Evolutionary conservation across 495 filamentous ascomycete species (phyloP), one percentile per base, ranked within the genome.

Genomic region (Bathelium albidoporum): DNA sequence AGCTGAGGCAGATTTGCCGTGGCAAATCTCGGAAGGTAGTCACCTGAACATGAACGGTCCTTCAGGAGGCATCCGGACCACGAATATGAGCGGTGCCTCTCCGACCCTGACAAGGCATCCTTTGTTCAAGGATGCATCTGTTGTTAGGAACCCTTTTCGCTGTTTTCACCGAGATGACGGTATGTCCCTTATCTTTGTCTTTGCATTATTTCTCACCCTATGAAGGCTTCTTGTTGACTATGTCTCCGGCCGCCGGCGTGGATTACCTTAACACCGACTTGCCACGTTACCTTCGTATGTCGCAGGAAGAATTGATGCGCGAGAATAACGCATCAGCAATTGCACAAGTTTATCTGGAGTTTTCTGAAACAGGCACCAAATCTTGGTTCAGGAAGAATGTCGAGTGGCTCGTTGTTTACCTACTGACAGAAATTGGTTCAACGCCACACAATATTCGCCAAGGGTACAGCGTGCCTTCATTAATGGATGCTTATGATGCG

Each of bases 261-360:
- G 68, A 73, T 60, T 73, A 71, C 62, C 49, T 73, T 11, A 69
- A 73, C 32, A 71, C 68, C 43, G 62, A 71, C 31, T 71, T 73
- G 16, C 5, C 52, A 5, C 55, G 63, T 53, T 59, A 72, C 49
- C 58, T 73, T 16, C 39, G 49, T 14, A 67, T 73, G 41, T 68
- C 71, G 14, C 29, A 64, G 24, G 66, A 72, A 31, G 53, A 65
- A n/a, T 62, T 69, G 0, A 64, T 71, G 39, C 63, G 68, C 36
- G 71, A 72, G 43, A 66, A 71, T 34, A 61, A 70, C 61, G 71
- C 71, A 11, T 69, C 64, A 1, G 71, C 66, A 26, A 39, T 73
- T 26, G 68, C 67, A 1, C 71, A 73, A 53, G 64, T 67, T 5
- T 70, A 65, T 29, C 39, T 65, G 36, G 68, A 67, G 34, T 73